Conservation (phyloP, 129 eudicot genomes). For the Artemisia annua region DNA sequence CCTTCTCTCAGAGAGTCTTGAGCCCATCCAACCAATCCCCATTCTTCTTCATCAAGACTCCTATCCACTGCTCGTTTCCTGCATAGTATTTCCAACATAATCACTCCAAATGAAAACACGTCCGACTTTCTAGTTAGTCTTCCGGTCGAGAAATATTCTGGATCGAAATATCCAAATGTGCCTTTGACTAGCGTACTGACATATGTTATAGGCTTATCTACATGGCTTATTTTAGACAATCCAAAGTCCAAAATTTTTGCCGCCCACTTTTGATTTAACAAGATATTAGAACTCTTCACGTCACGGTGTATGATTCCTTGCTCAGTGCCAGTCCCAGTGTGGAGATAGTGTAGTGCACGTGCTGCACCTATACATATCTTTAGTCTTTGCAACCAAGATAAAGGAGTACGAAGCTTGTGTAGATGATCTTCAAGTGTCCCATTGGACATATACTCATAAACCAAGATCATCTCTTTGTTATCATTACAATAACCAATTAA, state of each 20-base stretch:
- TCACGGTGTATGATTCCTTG: constrained; percentile 23
- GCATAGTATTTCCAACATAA: constrained; percentile 14
- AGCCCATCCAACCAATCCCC: constrained; percentile 12
- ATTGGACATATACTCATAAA: constrained; percentile 11
- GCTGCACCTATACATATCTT: constrained; percentile 13
- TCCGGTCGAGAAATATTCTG: constrained; percentile 9
- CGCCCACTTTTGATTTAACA: constrained; percentile 1
- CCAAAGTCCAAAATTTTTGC: constrained; percentile 20
- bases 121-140: constrained; percentile 21
- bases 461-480: constrained; percentile 3
- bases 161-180: constrained; percentile 21
- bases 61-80: constrained; percentile 14
- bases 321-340: constrained; percentile 5
- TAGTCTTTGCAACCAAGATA: background rate
- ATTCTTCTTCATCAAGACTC: background rate
- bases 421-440: constrained; percentile 1
- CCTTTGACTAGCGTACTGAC: constrained; percentile 12
- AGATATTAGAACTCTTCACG: constrained; percentile 19
- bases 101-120: constrained; percentile 20
- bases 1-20: background rate
- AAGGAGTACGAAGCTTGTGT: background rate
- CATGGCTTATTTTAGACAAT: constrained; percentile 16
- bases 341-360: constrained; percentile 5
- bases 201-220: no score
- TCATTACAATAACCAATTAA: constrained; percentile 31